phyloP scores from a whole-genome alignment of 148 eudicot species.

The Heliosperma pusillum region DNA sequence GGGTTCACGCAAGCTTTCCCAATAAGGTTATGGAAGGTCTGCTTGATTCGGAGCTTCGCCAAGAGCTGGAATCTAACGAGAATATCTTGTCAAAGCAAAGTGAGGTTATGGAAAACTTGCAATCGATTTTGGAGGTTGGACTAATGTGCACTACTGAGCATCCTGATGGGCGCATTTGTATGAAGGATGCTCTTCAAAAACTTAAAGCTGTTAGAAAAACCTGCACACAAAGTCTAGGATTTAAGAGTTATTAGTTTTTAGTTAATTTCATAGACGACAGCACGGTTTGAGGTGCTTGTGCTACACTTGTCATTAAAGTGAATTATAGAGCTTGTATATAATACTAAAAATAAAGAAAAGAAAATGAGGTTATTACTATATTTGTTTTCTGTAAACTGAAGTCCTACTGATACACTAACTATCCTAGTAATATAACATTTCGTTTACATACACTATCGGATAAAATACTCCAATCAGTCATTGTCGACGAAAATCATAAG shows the following conservation, averaged over 20 bases:
- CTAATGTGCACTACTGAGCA: slow-evolving; percentile 42
- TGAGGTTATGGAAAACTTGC: slow-evolving; percentile 15
- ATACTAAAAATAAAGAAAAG: no score
- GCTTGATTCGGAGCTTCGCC: slow-evolving; percentile 30
- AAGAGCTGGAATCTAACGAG: neutral
- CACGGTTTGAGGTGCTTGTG: no score
- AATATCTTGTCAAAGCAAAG: neutral
- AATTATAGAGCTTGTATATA: no score
- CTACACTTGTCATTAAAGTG: no score
- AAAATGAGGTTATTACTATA: no score
- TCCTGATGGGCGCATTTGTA: slow-evolving; percentile 39
- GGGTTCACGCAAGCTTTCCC: slow-evolving; percentile 38
- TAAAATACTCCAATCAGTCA: neutral
- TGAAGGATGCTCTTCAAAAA: slow-evolving; percentile 42
- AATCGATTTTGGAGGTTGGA: slow-evolving; percentile 37
- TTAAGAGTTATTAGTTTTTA: neutral
- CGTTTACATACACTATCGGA: neutral
- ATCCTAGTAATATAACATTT: no score
- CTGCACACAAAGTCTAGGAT: slow-evolving; percentile 4
- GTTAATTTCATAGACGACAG: no score
- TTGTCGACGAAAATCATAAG: neutral
- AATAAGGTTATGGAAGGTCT: slow-evolving; percentile 23
- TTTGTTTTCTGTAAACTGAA: no score
- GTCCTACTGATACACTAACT: no score
- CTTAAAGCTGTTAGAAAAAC: slow-evolving; percentile 31